Evolutionary conservation across 768 basidiomycete genomes (phyloP), one percentile per base, ranked within the genome.

Genomic region (Gymnopilus junonius): DNA sequence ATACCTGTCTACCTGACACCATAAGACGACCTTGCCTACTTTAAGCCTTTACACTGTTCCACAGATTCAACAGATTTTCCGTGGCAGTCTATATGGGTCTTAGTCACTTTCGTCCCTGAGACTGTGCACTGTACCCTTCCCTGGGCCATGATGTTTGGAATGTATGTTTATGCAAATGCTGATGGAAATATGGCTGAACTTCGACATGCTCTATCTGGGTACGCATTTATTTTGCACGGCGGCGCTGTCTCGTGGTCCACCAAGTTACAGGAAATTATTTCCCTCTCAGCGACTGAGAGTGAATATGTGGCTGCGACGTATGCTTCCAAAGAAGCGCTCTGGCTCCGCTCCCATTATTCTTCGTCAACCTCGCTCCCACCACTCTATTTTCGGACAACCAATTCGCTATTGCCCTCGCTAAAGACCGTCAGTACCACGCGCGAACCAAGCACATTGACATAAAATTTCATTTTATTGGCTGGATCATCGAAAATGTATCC

Each of bases 161-260:
- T n/a, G n/a, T n/a, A n/a, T n/a, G n/a, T n/a, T n/a, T 32, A 32
- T 59, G 67, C 66, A 1, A 68, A 70, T 62, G 70, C 66, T 1
- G 67, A 69, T 62, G 68, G 69, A 12, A 64, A 48, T n/a, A 64
- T 63, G 37, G 40, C 59, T 14, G 62, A 70, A n/a, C 68, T 75
- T 67, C 32, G 74, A 11, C 50, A 70, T 31, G 75, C 78, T 4
- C 76, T 78, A 10, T 74, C 72, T 4, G 76, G 77, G 25, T 77
- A 74, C 56, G 68, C 72, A 2, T 75, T 73, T 59, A 61, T 74
- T 29, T 31, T 77, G n/a, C 64, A 71, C 39, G 71, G 75, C 14
- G 70, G 73, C 4, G 66, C 73, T 4, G 68, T 80, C 43, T 74
- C 71, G 8, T 80, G 77, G 77, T 65, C 45, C n/a, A 69, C 74